These are phyloP conservation scores for Barbarea vulgaris DNA, from an alignment of 345 rosid species.

Conservation along the genomic window DNA sequence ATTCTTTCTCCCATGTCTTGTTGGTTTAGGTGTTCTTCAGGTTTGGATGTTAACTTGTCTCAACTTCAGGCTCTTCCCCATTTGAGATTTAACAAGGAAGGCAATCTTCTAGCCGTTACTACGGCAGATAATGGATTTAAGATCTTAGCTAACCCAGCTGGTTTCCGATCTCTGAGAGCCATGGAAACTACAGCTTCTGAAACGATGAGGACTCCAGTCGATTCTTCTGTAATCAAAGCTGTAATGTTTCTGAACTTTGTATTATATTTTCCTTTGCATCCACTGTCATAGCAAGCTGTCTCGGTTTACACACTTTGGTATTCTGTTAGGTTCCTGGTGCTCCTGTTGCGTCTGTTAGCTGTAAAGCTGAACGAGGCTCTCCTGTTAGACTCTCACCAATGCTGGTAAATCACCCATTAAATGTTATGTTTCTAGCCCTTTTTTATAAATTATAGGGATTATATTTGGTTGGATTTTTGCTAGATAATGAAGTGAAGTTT, in stretches of 20 bases:
- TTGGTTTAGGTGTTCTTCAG: not conserved
- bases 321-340: constrained; percentile 64
- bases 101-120: constrained; percentile 85
- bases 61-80: constrained; percentile 65
- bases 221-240: constrained; percentile 63
- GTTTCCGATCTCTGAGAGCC: constrained; percentile 64
- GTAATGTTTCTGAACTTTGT: constrained; percentile 20
- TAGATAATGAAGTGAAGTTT: constrained; percentile 1
- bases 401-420: constrained; percentile 46
- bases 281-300: constrained; percentile 12
- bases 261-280: constrained; percentile 15
- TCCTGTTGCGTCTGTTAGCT: constrained; percentile 56
- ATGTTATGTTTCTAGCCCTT: constrained; percentile 3
- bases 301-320: constrained; percentile 18
- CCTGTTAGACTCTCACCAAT: constrained; percentile 73
- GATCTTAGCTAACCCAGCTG: constrained; percentile 77
- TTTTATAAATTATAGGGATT: not conserved
- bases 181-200: constrained; percentile 65
- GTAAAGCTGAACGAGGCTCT: constrained; percentile 84
- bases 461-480: not conserved
- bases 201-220: constrained; percentile 63
- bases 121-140: constrained; percentile 90
- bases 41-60: constrained; percentile 24
- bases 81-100: constrained; percentile 84
- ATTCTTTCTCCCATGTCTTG: constrained; percentile 22